phyloP scores from a whole-genome alignment of 2,329 filamentous ascomycete species.

The Aspergillus ochraceoroseus region DNA sequence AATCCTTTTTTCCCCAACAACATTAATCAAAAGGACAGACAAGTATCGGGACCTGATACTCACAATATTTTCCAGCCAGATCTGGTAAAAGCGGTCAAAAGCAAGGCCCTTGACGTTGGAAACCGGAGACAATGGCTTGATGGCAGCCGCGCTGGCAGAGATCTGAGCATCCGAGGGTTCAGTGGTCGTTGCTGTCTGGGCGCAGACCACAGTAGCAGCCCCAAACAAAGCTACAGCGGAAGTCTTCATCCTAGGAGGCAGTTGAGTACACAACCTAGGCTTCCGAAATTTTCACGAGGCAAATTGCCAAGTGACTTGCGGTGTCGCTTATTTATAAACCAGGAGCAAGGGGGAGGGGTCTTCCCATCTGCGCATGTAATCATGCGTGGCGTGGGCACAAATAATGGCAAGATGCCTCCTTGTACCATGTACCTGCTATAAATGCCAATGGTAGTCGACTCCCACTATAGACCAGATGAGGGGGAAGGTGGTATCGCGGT shows the following conservation, averaged over 20 bases:
- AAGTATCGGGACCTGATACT: constrained; percentile 23
- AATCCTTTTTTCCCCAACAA: constrained; percentile 41
- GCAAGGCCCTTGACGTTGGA: constrained; percentile 14
- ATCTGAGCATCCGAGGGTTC: constrained; percentile 30
- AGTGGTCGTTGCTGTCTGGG: constrained; percentile 26
- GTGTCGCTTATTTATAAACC: constrained; percentile 8
- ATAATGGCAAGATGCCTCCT: background rate
- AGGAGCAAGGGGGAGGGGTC: constrained; percentile 6
- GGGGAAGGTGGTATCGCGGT: constrained; percentile 7
- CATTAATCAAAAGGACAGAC: background rate
- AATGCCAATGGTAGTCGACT: too few relatives aligned
- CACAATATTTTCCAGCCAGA: constrained; percentile 72
- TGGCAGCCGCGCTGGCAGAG: constrained; percentile 48
- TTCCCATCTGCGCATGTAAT: constrained; percentile 1
- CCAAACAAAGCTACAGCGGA: constrained; percentile 25
- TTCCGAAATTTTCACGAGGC: background rate
- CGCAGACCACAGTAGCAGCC: constrained; percentile 23
- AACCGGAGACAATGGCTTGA: constrained; percentile 57
- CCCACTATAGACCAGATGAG: background rate
- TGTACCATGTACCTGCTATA: background rate
- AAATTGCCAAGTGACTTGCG: background rate
- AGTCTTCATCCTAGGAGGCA: constrained; percentile 48
- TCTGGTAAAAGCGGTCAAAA: constrained; percentile 59
- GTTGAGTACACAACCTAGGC: background rate
- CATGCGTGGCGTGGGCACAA: constrained; percentile 4